These are phyloP conservation scores for Euphorbia lathyris DNA, from an alignment of 345 rosid species.

Conservation along the genomic window DNA sequence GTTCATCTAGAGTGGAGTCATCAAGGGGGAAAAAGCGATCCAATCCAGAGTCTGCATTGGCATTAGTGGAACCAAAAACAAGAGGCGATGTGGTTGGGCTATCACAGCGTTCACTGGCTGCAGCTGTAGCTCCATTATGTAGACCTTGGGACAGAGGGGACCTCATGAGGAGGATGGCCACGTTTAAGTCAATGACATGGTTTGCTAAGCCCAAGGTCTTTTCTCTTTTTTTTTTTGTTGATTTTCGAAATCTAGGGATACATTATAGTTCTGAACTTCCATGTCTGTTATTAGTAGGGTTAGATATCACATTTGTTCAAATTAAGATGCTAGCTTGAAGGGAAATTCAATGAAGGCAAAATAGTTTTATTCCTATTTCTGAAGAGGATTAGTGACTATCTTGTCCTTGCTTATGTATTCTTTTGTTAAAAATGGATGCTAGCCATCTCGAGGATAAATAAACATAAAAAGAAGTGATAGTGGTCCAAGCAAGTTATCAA, in stretches of 20 bases:
- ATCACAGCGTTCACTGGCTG: conserved; percentile 26
- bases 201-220: conserved; percentile 86
- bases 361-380: neutral
- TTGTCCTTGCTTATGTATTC: neutral
- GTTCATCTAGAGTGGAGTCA: conserved; percentile 36
- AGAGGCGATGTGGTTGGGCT: conserved; percentile 27
- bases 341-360: neutral
- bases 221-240: conserved; percentile 8
- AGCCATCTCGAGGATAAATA: neutral
- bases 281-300: neutral
- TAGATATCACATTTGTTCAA: neutral
- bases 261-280: neutral
- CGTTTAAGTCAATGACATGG: conserved; percentile 98
- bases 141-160: conserved; percentile 95
- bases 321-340: neutral
- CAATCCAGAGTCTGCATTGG: conserved; percentile 45
- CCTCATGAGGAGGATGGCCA: conserved; percentile 75
- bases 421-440: neutral
- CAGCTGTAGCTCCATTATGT: conserved; percentile 52
- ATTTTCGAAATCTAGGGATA: neutral
- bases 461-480: neutral
- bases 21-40: conserved; percentile 60
- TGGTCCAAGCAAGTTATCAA: neutral
- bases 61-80: conserved; percentile 46
- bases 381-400: neutral